A percentile compares a stretch with the other conserved stretches of the same genome.
These are phyloP conservation scores for Geotrichum phurueaensis DNA, from an alignment of 1,139 yeast genomes.

Conservation along the genomic window DNA sequence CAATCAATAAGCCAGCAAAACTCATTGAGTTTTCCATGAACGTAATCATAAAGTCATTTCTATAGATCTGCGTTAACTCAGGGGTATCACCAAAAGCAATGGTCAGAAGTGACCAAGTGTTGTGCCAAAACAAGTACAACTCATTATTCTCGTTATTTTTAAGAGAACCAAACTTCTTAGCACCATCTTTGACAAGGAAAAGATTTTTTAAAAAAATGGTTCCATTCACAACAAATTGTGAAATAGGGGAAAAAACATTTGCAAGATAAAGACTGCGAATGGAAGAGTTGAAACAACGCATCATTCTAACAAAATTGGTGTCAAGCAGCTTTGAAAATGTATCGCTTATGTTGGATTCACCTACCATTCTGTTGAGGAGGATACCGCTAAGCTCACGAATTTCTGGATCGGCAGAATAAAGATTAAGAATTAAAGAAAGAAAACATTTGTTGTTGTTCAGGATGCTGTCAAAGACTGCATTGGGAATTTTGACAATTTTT, in stretches of 20 bases:
- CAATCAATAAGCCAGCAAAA: neutral
- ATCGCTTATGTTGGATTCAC: neutral
- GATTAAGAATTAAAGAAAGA: slow-evolving; percentile 1
- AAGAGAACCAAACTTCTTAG: neutral
- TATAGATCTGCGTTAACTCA: neutral
- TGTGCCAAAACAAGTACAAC: slow-evolving; percentile 1
- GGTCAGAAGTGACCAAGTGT: slow-evolving; percentile 1
- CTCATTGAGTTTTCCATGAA: neutral
- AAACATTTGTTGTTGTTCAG: neutral
- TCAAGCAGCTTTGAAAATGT: neutral
- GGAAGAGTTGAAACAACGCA: neutral
- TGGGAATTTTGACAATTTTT: neutral
- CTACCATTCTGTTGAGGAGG: neutral
- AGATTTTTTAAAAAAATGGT: neutral
- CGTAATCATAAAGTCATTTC: neutral
- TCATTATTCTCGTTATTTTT: neutral
- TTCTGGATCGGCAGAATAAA: slow-evolving; percentile 5
- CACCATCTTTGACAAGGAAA: neutral
- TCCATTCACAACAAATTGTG: neutral
- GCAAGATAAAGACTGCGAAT: neutral
- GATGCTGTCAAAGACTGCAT: neutral
- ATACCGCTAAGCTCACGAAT: neutral
- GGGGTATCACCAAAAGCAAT: neutral
- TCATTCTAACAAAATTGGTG: neutral
- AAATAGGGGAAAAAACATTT: neutral